These are phyloP conservation scores for Penicillium thymicola DNA, from an alignment of 2,329 filamentous ascomycete genomes.

Conservation along the genomic window DNA sequence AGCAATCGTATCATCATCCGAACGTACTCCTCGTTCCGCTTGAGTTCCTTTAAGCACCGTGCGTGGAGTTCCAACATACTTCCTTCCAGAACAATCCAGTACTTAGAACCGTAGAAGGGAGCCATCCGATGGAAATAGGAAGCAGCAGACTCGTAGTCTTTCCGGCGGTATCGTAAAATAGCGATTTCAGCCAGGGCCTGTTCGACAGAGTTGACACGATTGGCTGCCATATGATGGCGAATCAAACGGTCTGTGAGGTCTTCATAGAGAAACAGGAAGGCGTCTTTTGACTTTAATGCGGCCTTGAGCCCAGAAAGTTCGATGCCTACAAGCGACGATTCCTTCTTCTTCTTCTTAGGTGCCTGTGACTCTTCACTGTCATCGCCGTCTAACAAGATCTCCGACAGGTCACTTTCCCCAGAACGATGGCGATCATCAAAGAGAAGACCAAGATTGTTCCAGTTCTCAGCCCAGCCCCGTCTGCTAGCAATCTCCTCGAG, in stretches of 20 bases:
- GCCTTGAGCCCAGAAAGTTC: conserved; percentile 57
- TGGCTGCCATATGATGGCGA: conserved; percentile 76
- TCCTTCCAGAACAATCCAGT: conserved; percentile 77
- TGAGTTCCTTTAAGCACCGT: conserved; percentile 72
- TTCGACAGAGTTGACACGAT: conserved; percentile 72
- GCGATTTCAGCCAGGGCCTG: conserved; percentile 80
- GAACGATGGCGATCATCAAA: conserved; percentile 31
- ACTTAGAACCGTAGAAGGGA: conserved; percentile 71
- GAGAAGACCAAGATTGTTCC: conserved; percentile 56
- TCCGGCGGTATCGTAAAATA: conserved; percentile 72
- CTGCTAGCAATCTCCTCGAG: conserved; percentile 70
- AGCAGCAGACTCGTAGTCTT: conserved; percentile 70
- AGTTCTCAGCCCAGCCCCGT: conserved; percentile 73
- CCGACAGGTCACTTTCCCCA: conserved; percentile 30
- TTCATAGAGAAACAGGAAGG: conserved; percentile 67
- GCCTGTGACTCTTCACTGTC: conserved; percentile 14
- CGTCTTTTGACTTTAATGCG: conserved; percentile 59
- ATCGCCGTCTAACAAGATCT: conserved; percentile 36
- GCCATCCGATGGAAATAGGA: conserved; percentile 75
- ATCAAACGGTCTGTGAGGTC: conserved; percentile 80
- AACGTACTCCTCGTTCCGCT: conserved; percentile 75
- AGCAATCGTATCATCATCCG: conserved; percentile 68
- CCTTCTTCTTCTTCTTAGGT: conserved; percentile 13
- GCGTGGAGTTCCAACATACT: conserved; percentile 84
- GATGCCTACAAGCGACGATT: conserved; percentile 45